Evolutionary conservation across 768 basidiomycete species (phyloP).

Genomic region (Rickenella mellea): DNA sequence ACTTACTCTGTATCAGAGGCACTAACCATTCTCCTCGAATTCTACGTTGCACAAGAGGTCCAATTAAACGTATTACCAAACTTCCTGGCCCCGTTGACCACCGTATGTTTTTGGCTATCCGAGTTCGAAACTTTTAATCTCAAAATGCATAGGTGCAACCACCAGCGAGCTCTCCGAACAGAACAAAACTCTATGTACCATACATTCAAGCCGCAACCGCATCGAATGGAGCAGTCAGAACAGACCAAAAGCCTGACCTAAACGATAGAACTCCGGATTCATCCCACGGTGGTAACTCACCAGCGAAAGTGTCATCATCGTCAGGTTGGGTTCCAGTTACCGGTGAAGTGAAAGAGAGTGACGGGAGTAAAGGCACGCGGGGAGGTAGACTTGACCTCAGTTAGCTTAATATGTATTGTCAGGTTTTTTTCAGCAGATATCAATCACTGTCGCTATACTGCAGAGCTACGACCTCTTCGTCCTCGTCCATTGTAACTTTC

Average conservation of each 20-base stretch:
- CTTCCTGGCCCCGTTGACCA: not conserved
- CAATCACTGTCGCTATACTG: constrained; percentile 86
- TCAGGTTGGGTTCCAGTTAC: constrained; percentile 5
- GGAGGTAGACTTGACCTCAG: no score
- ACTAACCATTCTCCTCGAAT: constrained; percentile 58
- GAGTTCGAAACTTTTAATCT: not conserved
- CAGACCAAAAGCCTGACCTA: constrained; percentile 6
- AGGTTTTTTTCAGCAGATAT: constrained; percentile 12
- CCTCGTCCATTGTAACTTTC: constrained; percentile 27
- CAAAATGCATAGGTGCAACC: constrained; percentile 33
- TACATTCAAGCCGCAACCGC: constrained; percentile 25
- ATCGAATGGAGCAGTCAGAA: not conserved
- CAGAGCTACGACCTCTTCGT: constrained; percentile 61
- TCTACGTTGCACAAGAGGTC: constrained; percentile 57
- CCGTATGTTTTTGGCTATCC: not conserved
- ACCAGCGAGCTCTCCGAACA: constrained; percentile 27
- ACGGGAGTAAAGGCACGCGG: not conserved
- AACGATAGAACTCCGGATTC: constrained; percentile 47
- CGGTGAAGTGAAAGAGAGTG: constrained; percentile 4
- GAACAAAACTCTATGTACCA: constrained; percentile 31
- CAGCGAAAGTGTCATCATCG: constrained; percentile 22
- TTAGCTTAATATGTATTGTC: no score
- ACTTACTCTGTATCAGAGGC: constrained; percentile 34
- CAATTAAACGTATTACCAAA: constrained; percentile 33
- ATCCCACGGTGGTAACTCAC: constrained; percentile 49